Conservation (phyloP, 352 stramenopile genomes). For the Globisporangium alternatum region DNA sequence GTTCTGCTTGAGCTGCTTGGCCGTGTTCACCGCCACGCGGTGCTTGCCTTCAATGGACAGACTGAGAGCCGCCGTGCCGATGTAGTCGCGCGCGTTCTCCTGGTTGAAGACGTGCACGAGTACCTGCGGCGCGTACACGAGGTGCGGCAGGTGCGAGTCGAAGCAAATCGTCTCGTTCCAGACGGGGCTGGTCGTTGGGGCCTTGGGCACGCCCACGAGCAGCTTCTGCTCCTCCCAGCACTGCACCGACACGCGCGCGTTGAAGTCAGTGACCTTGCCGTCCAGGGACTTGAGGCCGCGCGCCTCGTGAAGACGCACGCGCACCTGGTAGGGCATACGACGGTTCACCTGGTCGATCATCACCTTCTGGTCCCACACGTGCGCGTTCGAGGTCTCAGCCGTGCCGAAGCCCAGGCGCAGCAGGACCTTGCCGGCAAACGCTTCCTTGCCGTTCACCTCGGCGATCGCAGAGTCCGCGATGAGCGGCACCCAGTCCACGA, state of each 20-base stretch:
- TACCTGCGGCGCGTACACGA: slow-evolving; percentile 52
- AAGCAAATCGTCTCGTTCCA: slow-evolving; percentile 68
- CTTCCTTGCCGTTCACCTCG: slow-evolving; percentile 37
- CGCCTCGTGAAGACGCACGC: slow-evolving; percentile 63
- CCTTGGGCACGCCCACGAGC: slow-evolving; percentile 22
- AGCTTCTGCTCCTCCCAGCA: slow-evolving; percentile 58
- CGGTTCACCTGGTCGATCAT: slow-evolving; percentile 58
- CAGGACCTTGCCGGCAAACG: slow-evolving; percentile 69
- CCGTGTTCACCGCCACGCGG: slow-evolving; percentile 37
- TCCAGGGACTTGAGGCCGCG: slow-evolving; percentile 26
- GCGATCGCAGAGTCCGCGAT: slow-evolving; percentile 59
- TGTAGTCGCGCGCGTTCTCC: slow-evolving; percentile 33
- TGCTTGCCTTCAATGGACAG: slow-evolving; percentile 17
- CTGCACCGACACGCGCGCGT: slow-evolving; percentile 54
- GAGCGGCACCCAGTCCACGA: slow-evolving; percentile 61
- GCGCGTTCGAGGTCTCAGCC: slow-evolving; percentile 40
- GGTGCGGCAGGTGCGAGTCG: slow-evolving; percentile 62
- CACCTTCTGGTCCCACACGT: slow-evolving; percentile 53
- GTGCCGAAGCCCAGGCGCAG: slow-evolving; percentile 68
- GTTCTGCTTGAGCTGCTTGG: slow-evolving; percentile 55
- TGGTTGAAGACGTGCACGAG: slow-evolving; percentile 60
- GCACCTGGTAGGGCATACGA: slow-evolving; percentile 70
- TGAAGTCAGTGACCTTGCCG: slow-evolving; percentile 16
- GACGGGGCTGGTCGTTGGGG: slow-evolving; percentile 28
- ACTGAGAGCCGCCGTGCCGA: slow-evolving; percentile 33